Evolutionary conservation across 148 eudicot genomes (phyloP).

Genomic region (Silene latifolia): DNA sequence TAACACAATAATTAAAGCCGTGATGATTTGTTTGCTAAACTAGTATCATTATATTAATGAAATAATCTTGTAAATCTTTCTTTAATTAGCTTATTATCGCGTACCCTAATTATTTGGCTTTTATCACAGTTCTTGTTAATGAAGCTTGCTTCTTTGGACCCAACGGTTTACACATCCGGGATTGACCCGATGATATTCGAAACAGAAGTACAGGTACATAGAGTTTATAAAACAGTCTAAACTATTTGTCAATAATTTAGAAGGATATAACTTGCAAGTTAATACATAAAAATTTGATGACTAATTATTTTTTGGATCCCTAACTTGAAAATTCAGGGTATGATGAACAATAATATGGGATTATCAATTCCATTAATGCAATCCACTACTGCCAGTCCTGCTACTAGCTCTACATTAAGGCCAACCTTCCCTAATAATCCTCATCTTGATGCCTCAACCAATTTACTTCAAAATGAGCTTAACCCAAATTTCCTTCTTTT

Average conservation of each 20-base stretch:
- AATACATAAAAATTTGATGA: not conserved
- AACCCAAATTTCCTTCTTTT: constrained; percentile 16
- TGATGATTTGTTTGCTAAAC: too few relatives aligned
- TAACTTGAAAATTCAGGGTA: constrained; percentile 17
- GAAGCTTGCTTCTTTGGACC: constrained; percentile 74
- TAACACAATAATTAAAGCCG: too few relatives aligned
- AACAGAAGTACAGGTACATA: constrained; percentile 36
- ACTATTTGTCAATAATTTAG: not conserved
- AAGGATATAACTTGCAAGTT: too few relatives aligned
- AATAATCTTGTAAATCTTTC: too few relatives aligned
- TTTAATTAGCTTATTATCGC: too few relatives aligned
- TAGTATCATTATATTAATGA: too few relatives aligned
- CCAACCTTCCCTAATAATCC: constrained; percentile 10
- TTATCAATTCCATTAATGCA: constrained; percentile 14
- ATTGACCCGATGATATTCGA: constrained; percentile 42
- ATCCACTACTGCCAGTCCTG: constrained; percentile 12
- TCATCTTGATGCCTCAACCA: constrained; percentile 15
- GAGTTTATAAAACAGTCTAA: too few relatives aligned
- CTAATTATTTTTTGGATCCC: not conserved
- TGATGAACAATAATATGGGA: constrained; percentile 20
- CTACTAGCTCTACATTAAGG: constrained; percentile 18
- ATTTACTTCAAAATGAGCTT: constrained; percentile 15
- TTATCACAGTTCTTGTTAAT: constrained; percentile 64
- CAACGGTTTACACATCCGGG: constrained; percentile 64
- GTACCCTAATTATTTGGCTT: too few relatives aligned